Base-by-base conservation (phyloP, 106 monocot species). In the Narthecium ossifragum region DNA sequence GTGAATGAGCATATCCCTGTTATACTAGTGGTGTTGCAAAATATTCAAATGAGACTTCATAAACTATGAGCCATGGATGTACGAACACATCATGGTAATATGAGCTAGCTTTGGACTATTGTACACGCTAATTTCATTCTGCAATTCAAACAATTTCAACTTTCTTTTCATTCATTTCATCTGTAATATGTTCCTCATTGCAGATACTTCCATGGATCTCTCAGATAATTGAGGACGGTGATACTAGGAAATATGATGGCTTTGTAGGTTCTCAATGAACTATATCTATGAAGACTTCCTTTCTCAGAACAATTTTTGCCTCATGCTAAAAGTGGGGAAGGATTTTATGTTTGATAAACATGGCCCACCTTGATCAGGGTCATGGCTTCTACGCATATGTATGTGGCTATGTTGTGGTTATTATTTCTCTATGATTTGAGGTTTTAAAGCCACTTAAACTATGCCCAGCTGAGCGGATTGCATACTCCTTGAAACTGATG, bases 171-270 rank as follows among this genome's bases (percentile, higher is more conserved):
- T 11, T 39, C 9, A 39, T 39, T 57, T 23, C 10, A 49, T 46
- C 4, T 18, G 26, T 31, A 64, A 76, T 23, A 20, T 59, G 8
- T 65, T 22, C 40, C 56, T 21, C 51, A 9, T 78, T 12, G 27
- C 83, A 96, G 94, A 76, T 96, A 45, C 71, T 74, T 56, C 34
- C 69, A 23, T 96, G 94, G 94, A 78, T 96, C 60, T 85, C 89
- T 14, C 69, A 84, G 70, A 90, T 78, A 55, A 76, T 96, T 29
- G 70, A 83, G 58, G 83, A 90, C 74, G 94, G 94, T 55, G 94
- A 96, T 53, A 81, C 72, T 29, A 80, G 68, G 50, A 71, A 75
- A 15, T 80, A 84, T 75, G 90, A 90, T 3, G 86, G 76, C 56
- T 96, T 83, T 78, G 94, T 96, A 90, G 78, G 94, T 86, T 4